phyloP scores from a whole-genome alignment of 2,329 filamentous ascomycete species.

The Sphaerulina vaccinii region DNA sequence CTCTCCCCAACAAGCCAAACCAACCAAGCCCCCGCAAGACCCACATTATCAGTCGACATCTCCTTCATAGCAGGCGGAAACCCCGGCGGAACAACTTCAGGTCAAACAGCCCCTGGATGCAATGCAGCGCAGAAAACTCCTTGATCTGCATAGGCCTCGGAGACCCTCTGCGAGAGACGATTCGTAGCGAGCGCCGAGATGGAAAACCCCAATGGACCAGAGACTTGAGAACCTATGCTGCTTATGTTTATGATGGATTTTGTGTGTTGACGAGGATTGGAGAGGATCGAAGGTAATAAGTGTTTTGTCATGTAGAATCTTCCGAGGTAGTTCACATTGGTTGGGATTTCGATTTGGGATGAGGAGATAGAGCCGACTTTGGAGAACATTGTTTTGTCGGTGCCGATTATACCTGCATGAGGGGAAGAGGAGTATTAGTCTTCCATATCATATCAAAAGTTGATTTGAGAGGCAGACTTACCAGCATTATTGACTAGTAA shows the following conservation, averaged over 20 bases:
- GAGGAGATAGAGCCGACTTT: slow-evolving; percentile 14
- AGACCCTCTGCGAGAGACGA: slow-evolving; percentile 36
- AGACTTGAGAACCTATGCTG: slow-evolving; percentile 32
- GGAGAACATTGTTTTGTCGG: slow-evolving; percentile 3
- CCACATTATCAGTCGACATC: slow-evolving; percentile 28
- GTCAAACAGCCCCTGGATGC: slow-evolving; percentile 37
- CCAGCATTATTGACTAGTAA: slow-evolving; percentile 21
- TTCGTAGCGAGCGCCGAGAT: slow-evolving; percentile 38
- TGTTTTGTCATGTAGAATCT: slow-evolving; percentile 23
- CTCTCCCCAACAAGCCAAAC: slow-evolving; percentile 36
- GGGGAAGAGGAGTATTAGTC: too few relatives aligned
- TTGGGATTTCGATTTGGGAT: slow-evolving; percentile 15
- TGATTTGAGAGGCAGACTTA: slow-evolving; percentile 1
- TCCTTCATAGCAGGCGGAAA: slow-evolving; percentile 34
- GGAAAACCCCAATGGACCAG: slow-evolving; percentile 37
- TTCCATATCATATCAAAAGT: too few relatives aligned
- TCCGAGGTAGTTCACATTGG: slow-evolving; percentile 18
- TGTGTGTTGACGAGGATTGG: neutral
- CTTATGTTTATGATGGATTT: slow-evolving; percentile 34
- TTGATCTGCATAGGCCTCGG: slow-evolving; percentile 31
- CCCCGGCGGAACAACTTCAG: slow-evolving; percentile 31
- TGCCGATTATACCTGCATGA: neutral
- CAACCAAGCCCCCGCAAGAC: slow-evolving; percentile 29
- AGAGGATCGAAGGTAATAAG: slow-evolving; percentile 22
- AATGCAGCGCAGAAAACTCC: slow-evolving; percentile 33